Evolutionary conservation across 2,329 filamentous ascomycete species (phyloP), one percentile per base, ranked within the genome.

Genomic region (Penicillium sp.): DNA sequence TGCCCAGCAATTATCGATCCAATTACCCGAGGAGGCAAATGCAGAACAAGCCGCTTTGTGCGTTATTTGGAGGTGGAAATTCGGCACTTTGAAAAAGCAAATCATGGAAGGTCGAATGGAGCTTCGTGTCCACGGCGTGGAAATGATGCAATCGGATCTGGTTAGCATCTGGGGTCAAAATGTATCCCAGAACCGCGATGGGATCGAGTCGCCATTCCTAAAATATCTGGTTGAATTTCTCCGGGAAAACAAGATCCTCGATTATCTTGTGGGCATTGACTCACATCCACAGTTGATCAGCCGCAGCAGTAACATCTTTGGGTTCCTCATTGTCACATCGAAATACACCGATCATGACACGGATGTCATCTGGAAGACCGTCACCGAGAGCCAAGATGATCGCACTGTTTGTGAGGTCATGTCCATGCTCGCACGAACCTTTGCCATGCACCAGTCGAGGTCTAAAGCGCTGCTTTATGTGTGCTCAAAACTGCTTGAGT

Each of bases 251-350:
- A 85, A 86, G 50, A 78, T 97, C 27, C 83, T 96, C 25, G 85
- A 91, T 56, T 97, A 97, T 72, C 86, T 99, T 44, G 83, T 97
- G 49, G 90, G 93, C 2, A 86, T 93, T 15, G 91, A 91, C 53
- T 97, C 93, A 32, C 94, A 97, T 67, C 91, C 92, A 1, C 91
- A 96, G 67, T 85, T 97, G 50, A 94, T 95, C 21, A 80, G 82
- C 35, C 86, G 91, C 62, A 90, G 90, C 65, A 81, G 82, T 39
- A 96, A 96, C 60, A 89, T 97, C 50, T 80, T 97, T 46, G 90
- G 90, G 1, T 97, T 97, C 66, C 79, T 97, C 49, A 83, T 91
- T 23, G 88, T 94, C 15, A 94, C 90, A 0, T 80, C 81, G 51
- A 87, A 85, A 15, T 96, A 93, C 72, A 84, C 82, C 0, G 72